Base-by-base conservation (phyloP, 2,329 filamentous ascomycete genomes). In the Pochonia chlamydosporia region DNA sequence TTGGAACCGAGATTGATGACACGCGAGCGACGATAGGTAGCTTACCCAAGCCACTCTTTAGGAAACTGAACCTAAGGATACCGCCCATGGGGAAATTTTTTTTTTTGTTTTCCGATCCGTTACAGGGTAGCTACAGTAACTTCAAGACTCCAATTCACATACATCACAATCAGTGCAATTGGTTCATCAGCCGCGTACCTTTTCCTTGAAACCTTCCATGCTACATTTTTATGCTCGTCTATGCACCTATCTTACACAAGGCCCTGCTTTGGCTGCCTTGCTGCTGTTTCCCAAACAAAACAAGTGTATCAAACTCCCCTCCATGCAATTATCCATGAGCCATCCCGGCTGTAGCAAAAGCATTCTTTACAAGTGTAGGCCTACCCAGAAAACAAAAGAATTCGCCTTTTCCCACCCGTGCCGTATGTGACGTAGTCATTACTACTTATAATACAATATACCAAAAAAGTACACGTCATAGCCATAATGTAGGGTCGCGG, bases 371-470 rank as follows among this genome's bases (percentile, higher is more conserved):
- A 23, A 39, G 7, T 13, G 18, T 23, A 39, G 20, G 4, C 35
- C 10, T 39, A 39, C 35, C 35, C 35, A 39, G 16, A 39, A 39
- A 23, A n/a, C n/a, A n/a, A n/a, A n/a, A n/a, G n/a, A n/a, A n/a
- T n/a, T n/a, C n/a, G n/a, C n/a, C n/a, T 20, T 9, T 39, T 4
- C 18, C 20, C 35, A 11, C 8, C 35, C 18, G 35, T 21, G 35
- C 35, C 20, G 20, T 14, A 39, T 10, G 35, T 20, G 18, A 9
- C 35, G 20, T 14, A 11, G 33, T 40, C 9, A 42, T 36, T 30
- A 36, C n/a, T n/a, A n/a, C n/a, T 14, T 33, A 39, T 37, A 13
- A 23, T 31, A 49, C 37, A 37, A n/a, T 45, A 42, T 18, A 28
- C 43, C 42, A 42, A 47, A 28, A 49, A 44, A 18, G 9, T 11